These are phyloP conservation scores for Lachancea waltii DNA, from an alignment of 805 yeast genomes.

Conservation along the genomic window DNA sequence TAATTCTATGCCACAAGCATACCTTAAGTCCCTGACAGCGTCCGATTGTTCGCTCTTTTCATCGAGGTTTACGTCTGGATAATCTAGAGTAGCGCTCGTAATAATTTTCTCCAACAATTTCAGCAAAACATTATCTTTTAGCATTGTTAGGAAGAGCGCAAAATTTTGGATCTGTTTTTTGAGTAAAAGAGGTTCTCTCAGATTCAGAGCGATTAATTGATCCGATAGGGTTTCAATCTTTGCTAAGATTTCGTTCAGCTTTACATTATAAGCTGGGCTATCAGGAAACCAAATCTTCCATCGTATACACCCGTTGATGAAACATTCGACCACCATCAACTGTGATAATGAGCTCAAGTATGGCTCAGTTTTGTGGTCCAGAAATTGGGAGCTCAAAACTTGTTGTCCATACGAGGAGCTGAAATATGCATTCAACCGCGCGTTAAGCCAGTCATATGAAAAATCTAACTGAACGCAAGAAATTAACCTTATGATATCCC, in stretches of 20 bases:
- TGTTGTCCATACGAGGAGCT: slow-evolving; percentile 59
- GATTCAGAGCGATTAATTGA: slow-evolving; percentile 63
- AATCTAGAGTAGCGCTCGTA: slow-evolving; percentile 76
- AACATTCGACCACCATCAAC: slow-evolving; percentile 79
- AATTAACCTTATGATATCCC: slow-evolving; percentile 83
- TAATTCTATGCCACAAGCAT: slow-evolving; percentile 90
- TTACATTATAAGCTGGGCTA: slow-evolving; percentile 39
- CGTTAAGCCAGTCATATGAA: slow-evolving; percentile 76
- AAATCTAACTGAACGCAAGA: slow-evolving; percentile 81
- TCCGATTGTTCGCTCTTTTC: slow-evolving; percentile 68
- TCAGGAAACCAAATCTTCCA: slow-evolving; percentile 90
- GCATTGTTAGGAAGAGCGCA: slow-evolving; percentile 87
- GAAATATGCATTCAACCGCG: slow-evolving; percentile 65
- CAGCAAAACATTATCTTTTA: slow-evolving; percentile 79
- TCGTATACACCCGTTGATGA: slow-evolving; percentile 85
- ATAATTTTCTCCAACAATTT: slow-evolving; percentile 77
- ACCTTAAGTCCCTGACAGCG: slow-evolving; percentile 75
- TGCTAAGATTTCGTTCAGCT: slow-evolving; percentile 44
- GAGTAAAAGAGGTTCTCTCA: slow-evolving; percentile 72
- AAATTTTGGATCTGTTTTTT: slow-evolving; percentile 85
- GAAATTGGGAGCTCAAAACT: slow-evolving; percentile 48
- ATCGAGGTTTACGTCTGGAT: slow-evolving; percentile 48
- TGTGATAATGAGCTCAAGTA: slow-evolving; percentile 74
- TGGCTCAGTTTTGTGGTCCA: slow-evolving; percentile 58
- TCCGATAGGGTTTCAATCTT: slow-evolving; percentile 67